Conservation (phyloP, 164 flowering plant species). For the Amborella trichopoda region DNA sequence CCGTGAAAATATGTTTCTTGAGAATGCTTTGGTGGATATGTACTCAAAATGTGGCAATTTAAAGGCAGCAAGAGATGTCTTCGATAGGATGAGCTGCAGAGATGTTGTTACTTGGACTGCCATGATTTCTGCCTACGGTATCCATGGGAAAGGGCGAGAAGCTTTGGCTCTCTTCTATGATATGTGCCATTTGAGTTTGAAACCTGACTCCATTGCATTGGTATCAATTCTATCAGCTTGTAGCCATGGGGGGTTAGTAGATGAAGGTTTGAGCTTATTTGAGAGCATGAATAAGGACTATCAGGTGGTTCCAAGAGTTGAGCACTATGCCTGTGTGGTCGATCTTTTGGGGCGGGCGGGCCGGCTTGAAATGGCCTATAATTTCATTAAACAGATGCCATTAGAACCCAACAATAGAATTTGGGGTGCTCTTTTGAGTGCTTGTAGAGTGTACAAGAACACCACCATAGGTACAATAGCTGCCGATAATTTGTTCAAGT, state of each 20-base stretch:
- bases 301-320: constrained; percentile 8
- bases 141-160: constrained; percentile 10
- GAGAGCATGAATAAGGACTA: constrained; percentile 5
- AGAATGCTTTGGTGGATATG: constrained; percentile 13
- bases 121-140: constrained; percentile 11
- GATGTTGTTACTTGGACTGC: constrained; percentile 13
- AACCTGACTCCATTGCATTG: constrained; percentile 10
- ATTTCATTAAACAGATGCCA: constrained; percentile 10
- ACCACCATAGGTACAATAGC: constrained; percentile 7
- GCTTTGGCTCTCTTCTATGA: constrained; percentile 4
- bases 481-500: constrained; percentile 10
- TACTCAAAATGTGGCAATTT: constrained; percentile 11
- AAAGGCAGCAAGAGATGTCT: constrained; percentile 8
- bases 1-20: constrained; percentile 8
- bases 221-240: constrained; percentile 12
- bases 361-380: constrained; percentile 8
- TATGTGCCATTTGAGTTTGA: constrained; percentile 6
- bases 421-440: constrained; percentile 14
- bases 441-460: constrained; percentile 10
- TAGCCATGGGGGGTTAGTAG: constrained; percentile 10
- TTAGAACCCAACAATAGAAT: constrained; percentile 11
- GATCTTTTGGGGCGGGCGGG: constrained; percentile 12
- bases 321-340: constrained; percentile 13
- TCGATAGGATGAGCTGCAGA: constrained; percentile 4
- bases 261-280: constrained; percentile 5